Evolutionary conservation across 768 basidiomycete genomes (phyloP), one percentile per base, ranked within the genome.

Genomic region (Tylopilus plumbeoviolaceoides): DNA sequence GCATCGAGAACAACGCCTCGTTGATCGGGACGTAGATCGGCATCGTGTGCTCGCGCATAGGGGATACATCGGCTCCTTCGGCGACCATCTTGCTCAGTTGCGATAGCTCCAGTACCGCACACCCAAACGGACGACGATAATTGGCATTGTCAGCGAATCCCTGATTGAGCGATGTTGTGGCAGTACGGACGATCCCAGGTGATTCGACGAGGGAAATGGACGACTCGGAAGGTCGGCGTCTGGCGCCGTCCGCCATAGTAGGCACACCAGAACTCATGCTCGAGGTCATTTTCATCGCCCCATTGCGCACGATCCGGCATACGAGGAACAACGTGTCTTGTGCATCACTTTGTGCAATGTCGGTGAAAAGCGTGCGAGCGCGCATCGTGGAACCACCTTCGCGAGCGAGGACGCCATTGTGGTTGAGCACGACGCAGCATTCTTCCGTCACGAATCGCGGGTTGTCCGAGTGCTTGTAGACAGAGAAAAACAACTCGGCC

Each of bases 391-490:
- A 79, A 5, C 82, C 70, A 5, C 91, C 89, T 62, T 93, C 85
- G 10, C 89, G 82, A n/a, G 88, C 81, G 18, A 87, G 77, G 20
- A 87, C 87, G 6, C 95, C 95, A 51, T 95, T 91, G 70, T 95
- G 90, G 68, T 95, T 95, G 11, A 98, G 78, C 40, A 95, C 74
- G 10, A 83, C 85, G 63, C 88, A 94, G 61, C 87, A 95, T 11
- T 98, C 95, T 69, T 98, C 95, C 0, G 93, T 94, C 39, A 98
- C 81, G 67, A 95, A 98, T 46, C 89, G 86, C 5, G 79, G 78
- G 45, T 59, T 61, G 47, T 88, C 89, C 47, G 81, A 79, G 64
- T 89, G 87, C 70, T 87, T 89, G 78, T 89, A 98, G 7, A 98
- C 77, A 11, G 92, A 94, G 73, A 98, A 97, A 65, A 85, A 91